Evolutionary conservation across 345 rosid genomes (phyloP).

Genomic region (Moricandia moricandioides): DNA sequence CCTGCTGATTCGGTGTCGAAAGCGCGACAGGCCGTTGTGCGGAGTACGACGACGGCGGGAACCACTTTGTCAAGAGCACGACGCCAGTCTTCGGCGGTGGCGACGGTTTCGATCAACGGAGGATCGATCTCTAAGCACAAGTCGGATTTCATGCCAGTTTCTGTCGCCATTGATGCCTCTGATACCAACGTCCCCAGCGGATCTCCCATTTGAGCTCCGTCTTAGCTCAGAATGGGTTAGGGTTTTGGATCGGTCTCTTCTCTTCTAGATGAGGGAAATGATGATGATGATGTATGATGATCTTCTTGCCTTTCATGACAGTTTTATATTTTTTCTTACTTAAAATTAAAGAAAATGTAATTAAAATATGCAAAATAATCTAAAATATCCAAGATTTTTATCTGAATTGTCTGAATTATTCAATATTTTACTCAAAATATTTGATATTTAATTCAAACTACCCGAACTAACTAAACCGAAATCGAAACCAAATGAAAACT

Average conservation of each 20-base stretch:
- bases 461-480: too few relatives aligned
- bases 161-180: slow-evolving; percentile 44
- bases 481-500: too few relatives aligned
- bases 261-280: slow-evolving; percentile 8
- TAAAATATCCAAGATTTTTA: too few relatives aligned
- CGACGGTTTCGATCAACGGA: slow-evolving; percentile 49
- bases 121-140: slow-evolving; percentile 69
- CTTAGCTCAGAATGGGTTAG: slow-evolving; percentile 29
- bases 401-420: too few relatives aligned
- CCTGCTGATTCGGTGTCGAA: slow-evolving; percentile 85
- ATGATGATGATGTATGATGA: neutral
- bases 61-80: slow-evolving; percentile 68
- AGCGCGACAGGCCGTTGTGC: slow-evolving; percentile 80
- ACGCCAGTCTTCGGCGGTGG: slow-evolving; percentile 87
- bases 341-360: too few relatives aligned
- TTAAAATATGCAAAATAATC: too few relatives aligned
- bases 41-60: slow-evolving; percentile 87
- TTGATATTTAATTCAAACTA: too few relatives aligned
- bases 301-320: too few relatives aligned
- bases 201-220: slow-evolving; percentile 48
- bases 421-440: too few relatives aligned
- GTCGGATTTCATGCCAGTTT: slow-evolving; percentile 52
- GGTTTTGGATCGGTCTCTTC: slow-evolving; percentile 34
- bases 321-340: too few relatives aligned
- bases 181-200: slow-evolving; percentile 53